Evolutionary conservation across 2,329 filamentous ascomycete species (phyloP).

Genomic region (Fusarium bactridioides): DNA sequence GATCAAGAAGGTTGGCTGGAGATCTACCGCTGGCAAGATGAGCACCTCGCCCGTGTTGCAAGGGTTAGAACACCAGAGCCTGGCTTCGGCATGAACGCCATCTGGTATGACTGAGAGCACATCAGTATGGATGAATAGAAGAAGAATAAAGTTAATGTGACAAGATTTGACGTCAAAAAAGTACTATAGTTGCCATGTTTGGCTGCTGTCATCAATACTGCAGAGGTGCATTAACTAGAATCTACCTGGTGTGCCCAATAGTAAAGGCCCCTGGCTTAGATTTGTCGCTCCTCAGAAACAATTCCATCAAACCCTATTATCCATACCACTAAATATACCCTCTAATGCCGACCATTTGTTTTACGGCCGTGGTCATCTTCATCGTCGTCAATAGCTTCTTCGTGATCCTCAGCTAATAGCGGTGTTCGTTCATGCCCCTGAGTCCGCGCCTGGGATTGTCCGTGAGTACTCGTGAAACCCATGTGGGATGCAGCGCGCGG

Average conservation of each 20-base stretch:
- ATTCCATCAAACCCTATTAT: background rate
- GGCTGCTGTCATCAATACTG: background rate
- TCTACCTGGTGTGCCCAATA: background rate
- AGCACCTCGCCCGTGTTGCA: constrained; percentile 80
- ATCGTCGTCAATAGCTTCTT: constrained; percentile 30
- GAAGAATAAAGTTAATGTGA: background rate
- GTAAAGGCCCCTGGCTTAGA: background rate
- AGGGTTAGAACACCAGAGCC: constrained; percentile 80
- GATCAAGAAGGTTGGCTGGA: constrained; percentile 89
- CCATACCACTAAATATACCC: background rate
- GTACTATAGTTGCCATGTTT: constrained; percentile 3
- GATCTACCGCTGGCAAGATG: constrained; percentile 86
- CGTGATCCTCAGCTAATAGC: constrained; percentile 38
- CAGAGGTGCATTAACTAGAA: background rate
- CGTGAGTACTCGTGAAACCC: constrained; percentile 20
- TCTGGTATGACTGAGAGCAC: constrained; percentile 75
- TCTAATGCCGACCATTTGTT: constrained; percentile 35
- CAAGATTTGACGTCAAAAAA: background rate
- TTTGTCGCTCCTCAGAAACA: background rate
- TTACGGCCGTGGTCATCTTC: constrained; percentile 16
- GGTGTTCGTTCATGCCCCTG: constrained; percentile 44
- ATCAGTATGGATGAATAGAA: background rate
- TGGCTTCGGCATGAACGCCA: constrained; percentile 97
- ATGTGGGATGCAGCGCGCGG: constrained; percentile 37
- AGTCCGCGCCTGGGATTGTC: background rate